Evolutionary conservation across 2,329 filamentous ascomycete species (phyloP).

Genomic region (Penicillium capsulatum): DNA sequence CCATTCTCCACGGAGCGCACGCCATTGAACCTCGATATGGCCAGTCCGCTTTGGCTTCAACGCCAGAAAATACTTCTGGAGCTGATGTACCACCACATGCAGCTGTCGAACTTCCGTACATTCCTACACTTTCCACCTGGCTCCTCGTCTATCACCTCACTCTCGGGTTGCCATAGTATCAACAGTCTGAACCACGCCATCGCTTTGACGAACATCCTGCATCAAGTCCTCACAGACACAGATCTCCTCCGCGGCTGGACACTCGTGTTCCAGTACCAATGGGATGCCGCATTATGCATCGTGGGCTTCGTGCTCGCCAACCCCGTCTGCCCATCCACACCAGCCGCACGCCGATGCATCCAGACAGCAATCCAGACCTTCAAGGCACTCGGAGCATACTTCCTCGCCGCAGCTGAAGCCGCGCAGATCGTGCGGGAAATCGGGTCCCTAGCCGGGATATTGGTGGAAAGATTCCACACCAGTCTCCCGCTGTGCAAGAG

Average conservation of each 20-base stretch:
- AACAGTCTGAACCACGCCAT: conserved; percentile 35
- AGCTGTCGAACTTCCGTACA: conserved; percentile 37
- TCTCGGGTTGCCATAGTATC: conserved; percentile 27
- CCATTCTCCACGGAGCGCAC: conserved; percentile 41
- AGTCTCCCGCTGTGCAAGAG: conserved; percentile 1
- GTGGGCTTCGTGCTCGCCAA: conserved; percentile 42
- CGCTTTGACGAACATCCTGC: conserved; percentile 36
- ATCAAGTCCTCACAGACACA: conserved; percentile 33
- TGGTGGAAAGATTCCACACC: conserved; percentile 5
- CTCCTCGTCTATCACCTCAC: conserved; percentile 10
- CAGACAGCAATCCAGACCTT: conserved; percentile 35
- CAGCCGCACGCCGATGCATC: conserved; percentile 33
- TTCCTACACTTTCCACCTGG: conserved; percentile 37
- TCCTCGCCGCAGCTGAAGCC: conserved; percentile 34
- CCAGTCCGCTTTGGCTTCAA: conserved; percentile 41
- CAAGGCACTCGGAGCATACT: conserved; percentile 34
- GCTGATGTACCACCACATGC: conserved; percentile 41
- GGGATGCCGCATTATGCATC: conserved; percentile 41
- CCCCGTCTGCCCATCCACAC: conserved; percentile 28
- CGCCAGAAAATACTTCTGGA: conserved; percentile 43
- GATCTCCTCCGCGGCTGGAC: conserved; percentile 38
- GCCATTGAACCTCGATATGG: conserved; percentile 31
- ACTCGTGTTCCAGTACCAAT: conserved; percentile 44
- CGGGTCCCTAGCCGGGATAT: conserved; percentile 26
- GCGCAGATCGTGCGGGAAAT: conserved; percentile 32